phyloP scores from a whole-genome alignment of 2,329 filamentous ascomycete genomes.

The Penicillium vulpinum region DNA sequence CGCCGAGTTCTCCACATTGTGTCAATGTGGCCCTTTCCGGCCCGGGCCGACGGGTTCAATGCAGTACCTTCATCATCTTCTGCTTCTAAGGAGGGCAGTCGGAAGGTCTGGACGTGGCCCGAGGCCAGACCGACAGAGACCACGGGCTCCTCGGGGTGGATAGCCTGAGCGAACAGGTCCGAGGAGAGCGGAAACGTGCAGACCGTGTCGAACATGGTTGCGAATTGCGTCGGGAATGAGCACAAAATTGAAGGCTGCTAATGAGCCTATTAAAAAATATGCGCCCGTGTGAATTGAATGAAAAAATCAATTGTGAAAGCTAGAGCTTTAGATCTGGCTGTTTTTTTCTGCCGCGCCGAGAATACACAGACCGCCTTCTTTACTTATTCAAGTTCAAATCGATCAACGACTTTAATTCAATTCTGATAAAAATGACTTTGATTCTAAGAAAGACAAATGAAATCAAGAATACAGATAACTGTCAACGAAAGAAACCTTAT shows the following conservation, averaged over 20 bases:
- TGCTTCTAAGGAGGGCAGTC: slow-evolving; percentile 62
- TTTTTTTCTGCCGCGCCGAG: slow-evolving; percentile 23
- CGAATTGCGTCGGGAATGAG: neutral
- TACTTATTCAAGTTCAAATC: neutral
- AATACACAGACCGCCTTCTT: slow-evolving; percentile 16
- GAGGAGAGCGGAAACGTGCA: slow-evolving; percentile 83
- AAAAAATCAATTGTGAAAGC: neutral
- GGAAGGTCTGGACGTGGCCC: slow-evolving; percentile 83
- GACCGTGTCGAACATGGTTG: slow-evolving; percentile 80
- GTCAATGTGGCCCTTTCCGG: slow-evolving; percentile 74
- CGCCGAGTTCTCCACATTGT: slow-evolving; percentile 82
- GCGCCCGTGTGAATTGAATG: neutral
- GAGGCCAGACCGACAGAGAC: slow-evolving; percentile 81
- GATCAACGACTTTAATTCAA: slow-evolving; percentile 11
- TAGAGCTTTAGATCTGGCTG: slow-evolving; percentile 15
- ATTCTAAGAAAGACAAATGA: neutral
- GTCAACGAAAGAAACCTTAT: neutral
- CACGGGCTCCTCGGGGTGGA: slow-evolving; percentile 81
- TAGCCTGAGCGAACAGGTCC: slow-evolving; percentile 83
- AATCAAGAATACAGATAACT: slow-evolving; percentile 3
- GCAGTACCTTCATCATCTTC: slow-evolving; percentile 52
- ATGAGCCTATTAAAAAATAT: neutral
- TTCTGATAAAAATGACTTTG: neutral
- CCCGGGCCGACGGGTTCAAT: slow-evolving; percentile 47
- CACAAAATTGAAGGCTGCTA: neutral